These are phyloP conservation scores for Botryosphaeria dothidea DNA, from an alignment of 2,329 filamentous ascomycete species.

Conservation along the genomic window DNA sequence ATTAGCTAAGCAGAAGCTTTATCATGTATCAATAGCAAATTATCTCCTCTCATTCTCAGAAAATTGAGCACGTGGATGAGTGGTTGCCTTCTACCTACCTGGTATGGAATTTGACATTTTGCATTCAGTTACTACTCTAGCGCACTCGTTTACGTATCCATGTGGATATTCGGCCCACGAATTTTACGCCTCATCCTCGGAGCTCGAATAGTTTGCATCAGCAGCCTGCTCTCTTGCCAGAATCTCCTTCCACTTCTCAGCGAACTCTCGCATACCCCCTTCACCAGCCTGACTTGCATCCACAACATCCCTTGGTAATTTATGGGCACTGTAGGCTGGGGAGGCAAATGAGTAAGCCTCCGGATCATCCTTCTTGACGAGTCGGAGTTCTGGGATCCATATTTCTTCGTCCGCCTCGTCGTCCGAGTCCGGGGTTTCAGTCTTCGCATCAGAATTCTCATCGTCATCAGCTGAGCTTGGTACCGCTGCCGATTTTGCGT, in stretches of 20 bases:
- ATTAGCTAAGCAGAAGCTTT: too few relatives aligned
- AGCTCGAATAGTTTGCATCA: slow-evolving; percentile 22
- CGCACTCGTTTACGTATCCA: neutral
- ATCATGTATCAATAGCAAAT: too few relatives aligned
- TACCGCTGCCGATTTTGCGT: neutral
- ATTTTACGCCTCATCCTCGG: neutral
- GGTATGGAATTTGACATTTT: too few relatives aligned
- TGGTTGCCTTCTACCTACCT: too few relatives aligned
- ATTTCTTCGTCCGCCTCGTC: slow-evolving; percentile 55
- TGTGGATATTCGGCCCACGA: neutral
- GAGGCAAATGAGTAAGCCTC: slow-evolving; percentile 85
- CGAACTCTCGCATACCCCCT: slow-evolving; percentile 72
- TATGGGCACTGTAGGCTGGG: slow-evolving; percentile 90
- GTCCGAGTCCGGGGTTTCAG: slow-evolving; percentile 20
- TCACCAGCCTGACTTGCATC: slow-evolving; percentile 61
- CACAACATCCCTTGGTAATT: slow-evolving; percentile 90
- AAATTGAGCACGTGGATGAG: too few relatives aligned
- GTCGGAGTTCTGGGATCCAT: slow-evolving; percentile 73
- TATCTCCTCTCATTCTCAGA: too few relatives aligned
- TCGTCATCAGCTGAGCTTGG: neutral
- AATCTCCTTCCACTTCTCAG: slow-evolving; percentile 50
- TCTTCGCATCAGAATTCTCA: slow-evolving; percentile 7
- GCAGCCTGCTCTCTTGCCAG: slow-evolving; percentile 43
- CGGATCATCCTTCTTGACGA: slow-evolving; percentile 82
- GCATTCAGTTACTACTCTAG: too few relatives aligned